A percentile compares a stretch with the other conserved stretches of the same genome.
These are phyloP conservation scores for Blastomyces silverae DNA, from an alignment of 2,329 filamentous ascomycete species.

Conservation along the genomic window DNA sequence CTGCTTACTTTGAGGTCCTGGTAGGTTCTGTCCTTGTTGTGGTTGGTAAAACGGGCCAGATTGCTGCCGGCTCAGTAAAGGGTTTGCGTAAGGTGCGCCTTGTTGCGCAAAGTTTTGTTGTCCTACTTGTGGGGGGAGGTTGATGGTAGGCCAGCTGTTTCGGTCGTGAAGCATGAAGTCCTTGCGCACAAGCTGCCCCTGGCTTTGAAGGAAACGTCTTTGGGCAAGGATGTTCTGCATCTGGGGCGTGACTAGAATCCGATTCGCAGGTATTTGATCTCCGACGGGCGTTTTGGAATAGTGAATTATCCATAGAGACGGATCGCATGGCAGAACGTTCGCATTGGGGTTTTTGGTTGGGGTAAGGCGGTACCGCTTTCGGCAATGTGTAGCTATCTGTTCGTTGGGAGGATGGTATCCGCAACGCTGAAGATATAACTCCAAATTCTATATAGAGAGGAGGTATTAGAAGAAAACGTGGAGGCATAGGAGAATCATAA, in stretches of 20 bases:
- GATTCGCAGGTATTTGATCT: conserved; percentile 62
- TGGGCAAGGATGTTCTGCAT: conserved; percentile 40
- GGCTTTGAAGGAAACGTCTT: conserved; percentile 57
- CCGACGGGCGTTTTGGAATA: conserved; percentile 71
- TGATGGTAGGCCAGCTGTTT: conserved; percentile 80
- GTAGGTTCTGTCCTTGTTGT: conserved; percentile 26
- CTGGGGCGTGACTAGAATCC: conserved; percentile 45
- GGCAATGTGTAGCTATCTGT: conserved; percentile 65
- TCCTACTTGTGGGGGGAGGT: conserved; percentile 53
- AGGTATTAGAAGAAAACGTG: background rate
- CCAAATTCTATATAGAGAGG: conserved; percentile 59
- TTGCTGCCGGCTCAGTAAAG: conserved; percentile 34
- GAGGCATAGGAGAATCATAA: conserved; percentile 18
- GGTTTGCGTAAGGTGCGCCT: conserved; percentile 40
- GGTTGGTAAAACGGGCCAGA: conserved; percentile 29
- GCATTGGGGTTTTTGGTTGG: conserved; percentile 63
- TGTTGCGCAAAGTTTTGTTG: conserved; percentile 48
- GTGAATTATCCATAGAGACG: conserved; percentile 83
- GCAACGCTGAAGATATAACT: conserved; percentile 74
- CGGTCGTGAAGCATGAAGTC: conserved; percentile 93
- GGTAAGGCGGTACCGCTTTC: conserved; percentile 78
- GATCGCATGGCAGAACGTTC: conserved; percentile 64
- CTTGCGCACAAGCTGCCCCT: conserved; percentile 77
- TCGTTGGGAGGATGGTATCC: conserved; percentile 72
- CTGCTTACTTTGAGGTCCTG: conserved; percentile 29